Percentiles rank a stretch among this genome's conserved stretches.
phyloP scores from a whole-genome alignment of 441 rosid genomes.

The Pelargonium australe region DNA sequence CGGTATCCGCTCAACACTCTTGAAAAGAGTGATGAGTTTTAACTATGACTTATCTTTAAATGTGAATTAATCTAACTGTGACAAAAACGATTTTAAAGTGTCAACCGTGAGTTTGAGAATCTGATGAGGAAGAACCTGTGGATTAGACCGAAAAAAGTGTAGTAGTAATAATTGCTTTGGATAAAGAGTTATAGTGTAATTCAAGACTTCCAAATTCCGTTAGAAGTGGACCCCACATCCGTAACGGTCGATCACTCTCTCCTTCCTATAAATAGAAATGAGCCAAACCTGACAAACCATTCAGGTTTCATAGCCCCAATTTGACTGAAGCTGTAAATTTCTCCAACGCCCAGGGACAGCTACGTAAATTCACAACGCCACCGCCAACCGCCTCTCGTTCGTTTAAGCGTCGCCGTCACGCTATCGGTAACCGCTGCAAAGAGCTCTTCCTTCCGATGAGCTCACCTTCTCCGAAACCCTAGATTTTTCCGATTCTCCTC shows the following conservation, averaged over 20 bases:
- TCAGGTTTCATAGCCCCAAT: background rate
- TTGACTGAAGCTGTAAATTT: background rate
- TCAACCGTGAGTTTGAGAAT: too few species aligned
- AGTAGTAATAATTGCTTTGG: too few species aligned
- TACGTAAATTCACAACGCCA: slow-evolving; percentile 13
- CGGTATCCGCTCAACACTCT: too few species aligned
- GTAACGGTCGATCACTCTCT: background rate
- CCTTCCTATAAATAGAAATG: background rate
- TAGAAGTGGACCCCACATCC: background rate
- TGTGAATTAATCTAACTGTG: too few species aligned
- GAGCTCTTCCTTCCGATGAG: background rate
- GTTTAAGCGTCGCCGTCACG: slow-evolving; percentile 42
- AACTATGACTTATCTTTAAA: too few species aligned
- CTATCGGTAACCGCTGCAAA: slow-evolving; percentile 9
- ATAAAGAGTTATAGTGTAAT: too few species aligned
- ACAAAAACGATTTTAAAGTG: too few species aligned
- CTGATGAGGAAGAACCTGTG: too few species aligned
- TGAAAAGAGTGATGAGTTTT: too few species aligned
- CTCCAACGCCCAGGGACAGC: slow-evolving; percentile 11
- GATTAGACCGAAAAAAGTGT: too few species aligned
- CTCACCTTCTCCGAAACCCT: slow-evolving; percentile 23
- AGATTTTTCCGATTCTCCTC: slow-evolving; percentile 12
- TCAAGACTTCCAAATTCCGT: too few species aligned
- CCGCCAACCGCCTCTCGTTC: slow-evolving; percentile 2
- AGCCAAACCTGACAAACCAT: background rate